Percentiles rank a stretch among this genome's conserved stretches.
These are phyloP conservation scores for Saccharomyces uvarum DNA, from an alignment of 1,139 yeast species.

Conservation along the genomic window DNA sequence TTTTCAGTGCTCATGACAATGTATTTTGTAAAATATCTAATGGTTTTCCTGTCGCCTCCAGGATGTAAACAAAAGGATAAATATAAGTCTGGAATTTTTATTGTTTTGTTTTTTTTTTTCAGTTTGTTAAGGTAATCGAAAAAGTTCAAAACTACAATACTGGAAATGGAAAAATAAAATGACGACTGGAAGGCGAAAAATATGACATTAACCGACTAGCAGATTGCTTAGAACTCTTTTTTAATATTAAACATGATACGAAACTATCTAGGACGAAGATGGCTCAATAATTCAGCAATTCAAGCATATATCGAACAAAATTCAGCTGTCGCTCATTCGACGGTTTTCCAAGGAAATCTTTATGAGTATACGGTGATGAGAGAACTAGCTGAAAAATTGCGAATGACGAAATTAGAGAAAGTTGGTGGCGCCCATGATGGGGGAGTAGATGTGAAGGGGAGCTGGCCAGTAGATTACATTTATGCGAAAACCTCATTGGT, in stretches of 20 bases:
- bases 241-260: not conserved
- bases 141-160: not conserved
- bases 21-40: not conserved
- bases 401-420: conserved; percentile 35
- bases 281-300: conserved; percentile 12
- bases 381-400: conserved; percentile 38
- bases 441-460: conserved; percentile 63
- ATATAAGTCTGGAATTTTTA: not conserved
- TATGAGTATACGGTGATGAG: conserved; percentile 55
- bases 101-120: not conserved
- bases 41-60: not conserved
- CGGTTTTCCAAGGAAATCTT: conserved; percentile 60
- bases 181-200: not conserved
- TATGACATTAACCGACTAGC: conserved; percentile 4
- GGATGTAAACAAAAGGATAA: not conserved
- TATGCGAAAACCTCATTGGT: conserved; percentile 7
- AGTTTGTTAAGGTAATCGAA: not conserved
- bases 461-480: conserved; percentile 42
- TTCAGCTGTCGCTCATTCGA: conserved; percentile 30
- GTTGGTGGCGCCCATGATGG: conserved; percentile 68
- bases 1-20: conserved; percentile 5
- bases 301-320: conserved; percentile 18
- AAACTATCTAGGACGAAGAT: conserved; percentile 4
- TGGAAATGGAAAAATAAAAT: conserved; percentile 3
- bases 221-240: not conserved